phyloP scores from a whole-genome alignment of 495 filamentous ascomycete species.

The Neurospora sp. region DNA sequence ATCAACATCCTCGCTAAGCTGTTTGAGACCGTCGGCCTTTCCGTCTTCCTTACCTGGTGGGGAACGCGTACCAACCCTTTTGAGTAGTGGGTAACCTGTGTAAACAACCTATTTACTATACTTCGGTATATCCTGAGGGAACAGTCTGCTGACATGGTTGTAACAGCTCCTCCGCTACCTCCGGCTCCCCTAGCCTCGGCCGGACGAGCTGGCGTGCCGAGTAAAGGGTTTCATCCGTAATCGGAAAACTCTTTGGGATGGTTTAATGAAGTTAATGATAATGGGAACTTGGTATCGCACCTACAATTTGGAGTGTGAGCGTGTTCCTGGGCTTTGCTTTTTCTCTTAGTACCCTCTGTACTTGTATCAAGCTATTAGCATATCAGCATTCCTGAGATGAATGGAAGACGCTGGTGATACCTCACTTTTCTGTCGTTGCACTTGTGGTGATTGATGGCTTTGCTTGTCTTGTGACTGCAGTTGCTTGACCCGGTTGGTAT shows the following conservation, averaged over 20 bases:
- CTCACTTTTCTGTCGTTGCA: neutral
- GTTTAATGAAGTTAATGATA: constrained; percentile 1
- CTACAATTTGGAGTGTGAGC: constrained; percentile 1
- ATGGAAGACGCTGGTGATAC: neutral
- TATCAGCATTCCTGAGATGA: neutral
- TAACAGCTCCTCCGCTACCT: neutral
- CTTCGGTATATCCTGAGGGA: neutral
- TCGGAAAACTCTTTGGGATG: neutral
- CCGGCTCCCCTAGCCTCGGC: constrained; percentile 1
- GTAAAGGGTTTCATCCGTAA: constrained; percentile 1
- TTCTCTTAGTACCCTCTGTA: neutral
- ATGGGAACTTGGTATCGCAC: constrained; percentile 1
- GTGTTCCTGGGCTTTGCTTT: neutral
- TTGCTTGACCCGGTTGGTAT: too few species aligned
- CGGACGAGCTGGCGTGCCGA: constrained; percentile 16
- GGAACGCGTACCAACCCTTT: constrained; percentile 86
- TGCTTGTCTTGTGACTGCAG: too few species aligned
- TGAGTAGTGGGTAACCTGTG: constrained; percentile 34
- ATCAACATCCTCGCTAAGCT: constrained; percentile 72
- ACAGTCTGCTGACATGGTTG: neutral
- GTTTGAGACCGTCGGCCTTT: constrained; percentile 88
- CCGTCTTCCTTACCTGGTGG: constrained; percentile 93
- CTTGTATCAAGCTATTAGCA: neutral
- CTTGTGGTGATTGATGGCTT: too few species aligned
- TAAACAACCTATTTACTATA: neutral